Conservation (phyloP, 106 monocot species). For the Xerophyta viscosa region DNA sequence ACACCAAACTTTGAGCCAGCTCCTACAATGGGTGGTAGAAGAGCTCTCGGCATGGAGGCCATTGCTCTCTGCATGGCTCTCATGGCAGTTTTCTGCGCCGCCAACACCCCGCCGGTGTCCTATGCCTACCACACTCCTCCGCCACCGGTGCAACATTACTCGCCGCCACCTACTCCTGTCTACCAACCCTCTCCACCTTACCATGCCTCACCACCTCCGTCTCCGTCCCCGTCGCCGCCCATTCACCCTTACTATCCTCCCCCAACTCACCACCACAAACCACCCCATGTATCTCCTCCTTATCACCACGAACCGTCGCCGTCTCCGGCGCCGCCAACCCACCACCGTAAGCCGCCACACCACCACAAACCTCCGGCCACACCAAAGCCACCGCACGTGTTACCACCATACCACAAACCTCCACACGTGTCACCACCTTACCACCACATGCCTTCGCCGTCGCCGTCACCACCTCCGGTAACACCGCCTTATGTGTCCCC, state of each 20-base stretch:
- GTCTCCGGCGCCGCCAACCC: neutral
- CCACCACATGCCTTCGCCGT: neutral
- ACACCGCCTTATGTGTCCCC: neutral
- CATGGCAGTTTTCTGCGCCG: neutral
- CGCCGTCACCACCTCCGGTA: neutral
- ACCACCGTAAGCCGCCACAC: neutral
- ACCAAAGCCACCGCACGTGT: too few species aligned
- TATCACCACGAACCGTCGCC: neutral
- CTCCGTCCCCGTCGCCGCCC: neutral
- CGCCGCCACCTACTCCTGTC: neutral
- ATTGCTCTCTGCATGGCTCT: conserved; percentile 1
- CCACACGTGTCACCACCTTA: neutral
- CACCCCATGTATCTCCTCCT: neutral
- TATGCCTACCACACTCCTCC: neutral
- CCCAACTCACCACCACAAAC: neutral
- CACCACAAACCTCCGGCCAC: neutral
- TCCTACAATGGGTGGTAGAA: too few species aligned
- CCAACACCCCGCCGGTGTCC: neutral
- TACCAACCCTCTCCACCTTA: neutral
- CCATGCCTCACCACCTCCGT: neutral
- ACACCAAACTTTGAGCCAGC: too few species aligned
- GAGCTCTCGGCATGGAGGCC: too few species aligned
- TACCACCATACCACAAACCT: too few species aligned
- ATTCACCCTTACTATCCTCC: neutral
- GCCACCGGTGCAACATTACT: neutral